Evolutionary conservation across 2,329 filamentous ascomycete genomes (phyloP), one percentile per base, ranked within the genome.

Genomic region (Xylariaceae sp.): DNA sequence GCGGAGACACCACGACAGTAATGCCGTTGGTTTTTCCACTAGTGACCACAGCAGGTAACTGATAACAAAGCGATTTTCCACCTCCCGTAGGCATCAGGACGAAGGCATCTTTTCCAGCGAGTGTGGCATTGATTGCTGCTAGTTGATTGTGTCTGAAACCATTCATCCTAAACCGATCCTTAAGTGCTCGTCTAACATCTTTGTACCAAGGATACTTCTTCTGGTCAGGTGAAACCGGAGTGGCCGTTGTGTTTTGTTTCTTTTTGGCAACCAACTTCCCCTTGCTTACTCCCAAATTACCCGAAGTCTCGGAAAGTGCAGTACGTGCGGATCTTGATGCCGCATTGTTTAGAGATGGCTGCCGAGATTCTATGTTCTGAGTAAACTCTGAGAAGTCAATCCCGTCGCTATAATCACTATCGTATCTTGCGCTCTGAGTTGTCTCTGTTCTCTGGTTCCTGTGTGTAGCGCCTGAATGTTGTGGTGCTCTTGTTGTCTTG

Each of bases 51-150:
- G 94, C 90, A 11, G 94, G 95, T 10, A 99, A 77, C 73, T 99
- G 95, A 72, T 99, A 99, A 73, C 94, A 97, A 1, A 99, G 80
- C 1, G 93, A 97, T 72, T 99, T 99, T 48, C 94, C 94, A 61
- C 94, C 94, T 56, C 94, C 94, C 0, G 94, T 99, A 2, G 95
- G 94, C 94, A 99, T 99, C 45, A 99, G 79, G 13, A 99, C 89
- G 72, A 99, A 99, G 0, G 89, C 88, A 74, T 99, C 93, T 64
- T 93, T 87, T 2, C 93, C 94, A 35, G 78, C 80, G 51, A 99
- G 78, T 0, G 94, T 97, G 1, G 92, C 88, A 73, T 99, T 97
- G 73, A 99, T 97, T 11, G 94, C 92, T 73, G 97, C 90, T 1
- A 97, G 80, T 71, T 99, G 94, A 70, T 97, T 94, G 56, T 88